Evolutionary conservation across 1,284 basidiomycete species (phyloP).

Genomic region (Moesziomyces globuligerus): DNA sequence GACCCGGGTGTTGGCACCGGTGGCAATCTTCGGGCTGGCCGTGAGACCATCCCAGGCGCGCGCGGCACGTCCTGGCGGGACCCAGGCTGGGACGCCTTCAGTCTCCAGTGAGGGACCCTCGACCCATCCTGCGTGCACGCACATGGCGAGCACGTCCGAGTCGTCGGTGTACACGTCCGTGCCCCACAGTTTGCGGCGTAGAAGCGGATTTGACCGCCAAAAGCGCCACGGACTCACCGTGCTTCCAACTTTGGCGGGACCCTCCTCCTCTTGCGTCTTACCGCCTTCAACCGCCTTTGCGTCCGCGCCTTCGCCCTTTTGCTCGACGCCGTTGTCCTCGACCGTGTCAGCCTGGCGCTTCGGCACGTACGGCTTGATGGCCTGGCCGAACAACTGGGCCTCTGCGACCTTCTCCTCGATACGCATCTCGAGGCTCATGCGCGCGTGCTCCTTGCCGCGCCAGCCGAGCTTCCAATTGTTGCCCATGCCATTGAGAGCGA

Average conservation of each 20-base stretch:
- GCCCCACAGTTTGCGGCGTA: conserved; percentile 70
- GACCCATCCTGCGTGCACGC: conserved; percentile 72
- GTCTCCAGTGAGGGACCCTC: conserved; percentile 63
- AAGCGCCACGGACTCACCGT: conserved; percentile 47
- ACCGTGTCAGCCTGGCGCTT: conserved; percentile 2
- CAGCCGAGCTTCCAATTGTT: conserved; percentile 61
- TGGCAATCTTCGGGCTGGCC: neutral
- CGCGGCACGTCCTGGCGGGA: conserved; percentile 54
- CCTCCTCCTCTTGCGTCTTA: neutral
- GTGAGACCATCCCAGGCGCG: conserved; percentile 53
- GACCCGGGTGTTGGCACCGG: neutral
- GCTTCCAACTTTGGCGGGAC: neutral
- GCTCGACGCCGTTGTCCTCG: neutral
- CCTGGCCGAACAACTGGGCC: conserved; percentile 30
- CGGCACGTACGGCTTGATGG: conserved; percentile 1
- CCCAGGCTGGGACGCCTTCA: conserved; percentile 54
- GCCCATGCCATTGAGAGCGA: conserved; percentile 25
- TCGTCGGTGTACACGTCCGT: conserved; percentile 75
- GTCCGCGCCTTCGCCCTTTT: conserved; percentile 1
- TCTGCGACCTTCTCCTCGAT: conserved; percentile 42
- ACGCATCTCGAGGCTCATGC: conserved; percentile 55
- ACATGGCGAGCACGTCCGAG: conserved; percentile 71
- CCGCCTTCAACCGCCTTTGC: neutral
- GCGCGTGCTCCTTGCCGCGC: conserved; percentile 60
- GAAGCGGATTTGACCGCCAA: conserved; percentile 55